Percentiles rank a stretch among this genome's conserved stretches.
Conservation (phyloP, 1,284 basidiomycete genomes). For the Chondrostereum purpureum region DNA sequence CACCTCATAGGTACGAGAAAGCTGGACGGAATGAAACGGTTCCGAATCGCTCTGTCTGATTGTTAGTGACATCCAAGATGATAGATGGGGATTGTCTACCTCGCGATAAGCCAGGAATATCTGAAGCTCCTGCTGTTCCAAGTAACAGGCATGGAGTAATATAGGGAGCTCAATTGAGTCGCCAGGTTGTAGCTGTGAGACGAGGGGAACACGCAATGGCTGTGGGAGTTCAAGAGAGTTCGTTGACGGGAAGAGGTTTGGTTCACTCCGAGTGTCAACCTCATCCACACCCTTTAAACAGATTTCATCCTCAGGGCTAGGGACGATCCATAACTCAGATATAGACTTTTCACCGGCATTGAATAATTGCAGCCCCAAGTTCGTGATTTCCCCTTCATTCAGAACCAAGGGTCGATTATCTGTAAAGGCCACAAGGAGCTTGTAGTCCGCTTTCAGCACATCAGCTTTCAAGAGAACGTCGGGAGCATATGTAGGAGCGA, state of each 20-base stretch:
- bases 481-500: constrained; percentile 57
- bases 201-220: constrained; percentile 42
- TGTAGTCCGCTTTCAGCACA: constrained; percentile 54
- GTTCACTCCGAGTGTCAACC: constrained; percentile 10
- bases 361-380: constrained; percentile 47
- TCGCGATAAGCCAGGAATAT: constrained; percentile 66
- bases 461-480: constrained; percentile 50
- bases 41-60: constrained; percentile 34
- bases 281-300: constrained; percentile 32
- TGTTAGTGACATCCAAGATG: constrained; percentile 8
- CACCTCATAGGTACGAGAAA: constrained; percentile 55
- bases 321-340: constrained; percentile 63
- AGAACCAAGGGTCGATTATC: constrained; percentile 46
- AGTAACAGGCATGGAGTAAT: constrained; percentile 42
- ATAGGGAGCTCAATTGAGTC: constrained; percentile 43
- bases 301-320: constrained; percentile 53
- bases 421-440: constrained; percentile 49
- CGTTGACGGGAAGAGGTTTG: constrained; percentile 37
- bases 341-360: constrained; percentile 55
- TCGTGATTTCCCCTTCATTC: constrained; percentile 56
- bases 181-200: constrained; percentile 36
- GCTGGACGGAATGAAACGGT: constrained; percentile 48
- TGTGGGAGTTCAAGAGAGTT: constrained; percentile 48
- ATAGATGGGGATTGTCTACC: constrained; percentile 33
- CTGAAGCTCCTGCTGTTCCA: constrained; percentile 45